A percentile compares a stretch with the other conserved stretches of the same genome.
Conservation (phyloP, 2,329 filamentous ascomycete species). For the Beauveria rudraprayagi region DNA sequence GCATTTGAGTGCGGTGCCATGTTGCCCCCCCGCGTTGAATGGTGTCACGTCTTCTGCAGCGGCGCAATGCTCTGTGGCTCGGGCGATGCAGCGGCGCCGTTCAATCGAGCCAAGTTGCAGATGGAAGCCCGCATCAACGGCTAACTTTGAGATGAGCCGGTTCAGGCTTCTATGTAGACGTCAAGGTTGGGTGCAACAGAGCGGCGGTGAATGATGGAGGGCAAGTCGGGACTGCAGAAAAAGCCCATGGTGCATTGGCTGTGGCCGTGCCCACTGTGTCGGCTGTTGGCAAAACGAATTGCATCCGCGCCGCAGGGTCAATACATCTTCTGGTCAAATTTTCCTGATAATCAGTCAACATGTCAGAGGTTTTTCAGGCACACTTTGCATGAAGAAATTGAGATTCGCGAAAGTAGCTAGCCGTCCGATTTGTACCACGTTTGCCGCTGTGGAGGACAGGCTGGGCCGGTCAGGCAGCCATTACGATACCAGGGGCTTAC, state of each 20-base stretch:
- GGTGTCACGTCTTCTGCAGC: not conserved
- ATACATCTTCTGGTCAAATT: too few species aligned
- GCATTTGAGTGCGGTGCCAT: slow-evolving; percentile 6
- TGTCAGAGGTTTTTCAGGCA: not conserved
- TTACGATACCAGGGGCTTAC: too few species aligned
- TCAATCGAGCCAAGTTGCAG: not conserved
- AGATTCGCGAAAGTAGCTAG: not conserved
- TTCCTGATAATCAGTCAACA: too few species aligned
- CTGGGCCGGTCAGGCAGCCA: not conserved
- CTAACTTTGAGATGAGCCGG: not conserved
- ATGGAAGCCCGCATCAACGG: not conserved
- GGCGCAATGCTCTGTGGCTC: not conserved
- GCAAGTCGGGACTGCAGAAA: too few species aligned
- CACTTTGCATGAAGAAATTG: not conserved
- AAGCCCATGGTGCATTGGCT: too few species aligned
- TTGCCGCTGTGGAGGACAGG: not conserved
- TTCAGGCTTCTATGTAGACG: not conserved
- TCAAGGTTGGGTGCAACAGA: not conserved
- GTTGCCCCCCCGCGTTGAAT: not conserved
- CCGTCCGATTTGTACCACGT: not conserved
- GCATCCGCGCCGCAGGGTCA: too few species aligned
- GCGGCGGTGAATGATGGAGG: not conserved
- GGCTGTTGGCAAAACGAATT: too few species aligned
- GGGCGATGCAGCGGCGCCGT: not conserved
- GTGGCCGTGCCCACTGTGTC: too few species aligned